These are phyloP conservation scores for Mucor indicus DNA, from an alignment of 371 early-diverging fungal genomes.

Conservation along the genomic window DNA sequence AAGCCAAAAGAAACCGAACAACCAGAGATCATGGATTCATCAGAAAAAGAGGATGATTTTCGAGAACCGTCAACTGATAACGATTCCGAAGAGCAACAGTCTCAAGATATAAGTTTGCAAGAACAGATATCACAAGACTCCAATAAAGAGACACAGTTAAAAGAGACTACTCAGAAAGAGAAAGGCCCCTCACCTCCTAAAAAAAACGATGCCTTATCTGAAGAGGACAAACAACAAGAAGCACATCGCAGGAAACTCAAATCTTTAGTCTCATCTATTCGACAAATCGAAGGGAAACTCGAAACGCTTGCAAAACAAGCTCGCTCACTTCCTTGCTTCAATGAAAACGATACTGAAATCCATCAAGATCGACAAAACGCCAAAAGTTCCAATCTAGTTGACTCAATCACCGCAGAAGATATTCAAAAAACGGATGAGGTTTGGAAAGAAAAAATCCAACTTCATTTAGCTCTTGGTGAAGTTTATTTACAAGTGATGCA, in stretches of 20 bases:
- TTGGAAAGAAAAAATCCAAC: slow-evolving; percentile 37
- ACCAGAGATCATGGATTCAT: slow-evolving; percentile 3
- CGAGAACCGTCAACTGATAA: too few species aligned
- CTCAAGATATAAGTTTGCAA: too few species aligned
- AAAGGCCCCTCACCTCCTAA: too few species aligned
- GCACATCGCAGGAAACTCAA: too few species aligned
- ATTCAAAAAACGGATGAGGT: slow-evolving; percentile 15
- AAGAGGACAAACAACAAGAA: too few species aligned
- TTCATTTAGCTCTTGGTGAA: slow-evolving; percentile 38
- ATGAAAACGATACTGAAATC: neutral
- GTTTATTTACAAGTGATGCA: slow-evolving; percentile 51
- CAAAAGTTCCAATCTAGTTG: neutral
- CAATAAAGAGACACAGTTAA: too few species aligned
- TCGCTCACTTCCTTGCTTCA: slow-evolving; percentile 7
- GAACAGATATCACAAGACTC: too few species aligned
- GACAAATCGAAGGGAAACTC: slow-evolving; percentile 27
- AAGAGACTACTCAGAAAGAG: too few species aligned
- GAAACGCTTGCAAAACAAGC: slow-evolving; percentile 4
- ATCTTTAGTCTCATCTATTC: too few species aligned
- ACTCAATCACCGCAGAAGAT: slow-evolving; percentile 13
- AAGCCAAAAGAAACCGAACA: slow-evolving; percentile 1
- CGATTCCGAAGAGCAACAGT: too few species aligned
- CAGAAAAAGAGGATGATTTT: too few species aligned
- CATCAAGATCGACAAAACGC: neutral
- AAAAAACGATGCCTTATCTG: too few species aligned